Percentiles rank a stretch among this genome's conserved stretches.
These are phyloP conservation scores for Nakazawaea laoshanensis DNA, from an alignment of 805 yeast genomes.

Conservation along the genomic window DNA sequence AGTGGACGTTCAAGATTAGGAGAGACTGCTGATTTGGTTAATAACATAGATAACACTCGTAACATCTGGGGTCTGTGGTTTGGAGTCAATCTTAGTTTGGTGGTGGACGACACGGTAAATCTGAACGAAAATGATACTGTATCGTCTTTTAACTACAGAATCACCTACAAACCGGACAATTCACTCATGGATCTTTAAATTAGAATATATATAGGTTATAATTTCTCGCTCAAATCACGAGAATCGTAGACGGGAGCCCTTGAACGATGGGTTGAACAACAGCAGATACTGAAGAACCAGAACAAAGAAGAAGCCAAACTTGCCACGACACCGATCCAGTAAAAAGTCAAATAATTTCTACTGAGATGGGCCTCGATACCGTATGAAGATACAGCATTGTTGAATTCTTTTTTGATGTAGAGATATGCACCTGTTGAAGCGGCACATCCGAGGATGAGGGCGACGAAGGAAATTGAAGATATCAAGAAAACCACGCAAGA, in stretches of 20 bases:
- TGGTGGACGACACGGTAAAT: constrained; percentile 44
- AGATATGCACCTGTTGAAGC: constrained; percentile 57
- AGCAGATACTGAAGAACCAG: constrained; percentile 13
- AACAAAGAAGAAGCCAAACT: constrained; percentile 12
- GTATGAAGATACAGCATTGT: constrained; percentile 32
- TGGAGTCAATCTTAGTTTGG: constrained; percentile 54
- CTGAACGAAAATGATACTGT: constrained; percentile 38
- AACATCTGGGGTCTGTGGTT: constrained; percentile 63
- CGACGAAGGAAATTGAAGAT: constrained; percentile 29
- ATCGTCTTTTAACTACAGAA: constrained; percentile 55
- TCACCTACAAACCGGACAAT: constrained; percentile 56
- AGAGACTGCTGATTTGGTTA: constrained; percentile 47
- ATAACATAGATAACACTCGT: constrained; percentile 23
- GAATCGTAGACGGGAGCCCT: background rate
- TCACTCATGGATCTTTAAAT: constrained; percentile 17
- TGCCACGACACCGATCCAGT: constrained; percentile 19
- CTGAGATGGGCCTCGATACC: constrained; percentile 48
- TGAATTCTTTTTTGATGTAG: constrained; percentile 41
- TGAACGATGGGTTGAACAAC: constrained; percentile 3
- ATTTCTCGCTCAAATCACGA: constrained; percentile 3
- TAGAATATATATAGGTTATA: background rate
- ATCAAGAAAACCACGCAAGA: constrained; percentile 35
- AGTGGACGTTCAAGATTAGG: constrained; percentile 62
- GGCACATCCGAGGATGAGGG: constrained; percentile 37
- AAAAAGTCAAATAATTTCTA: constrained; percentile 15